Conservation (phyloP, 164 flowering plant species). For the Cinnamomum chago region DNA sequence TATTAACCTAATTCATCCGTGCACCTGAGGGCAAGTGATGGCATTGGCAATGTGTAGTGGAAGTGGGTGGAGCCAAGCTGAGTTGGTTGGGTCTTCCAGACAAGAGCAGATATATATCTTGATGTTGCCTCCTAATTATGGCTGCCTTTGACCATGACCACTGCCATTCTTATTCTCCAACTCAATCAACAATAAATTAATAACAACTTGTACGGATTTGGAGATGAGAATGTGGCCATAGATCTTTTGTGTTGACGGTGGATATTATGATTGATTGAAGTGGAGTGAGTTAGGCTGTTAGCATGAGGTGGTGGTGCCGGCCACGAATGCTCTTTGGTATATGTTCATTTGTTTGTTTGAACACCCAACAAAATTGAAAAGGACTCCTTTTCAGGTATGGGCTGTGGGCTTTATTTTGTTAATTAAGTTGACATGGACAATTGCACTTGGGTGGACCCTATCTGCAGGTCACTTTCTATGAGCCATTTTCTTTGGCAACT, state of each 20-base stretch:
- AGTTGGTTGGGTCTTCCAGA: neutral
- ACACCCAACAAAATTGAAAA: no score
- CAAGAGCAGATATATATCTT: conserved; percentile 15
- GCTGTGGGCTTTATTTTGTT: no score
- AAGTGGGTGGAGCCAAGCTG: neutral
- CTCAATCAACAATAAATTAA: neutral
- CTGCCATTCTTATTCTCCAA: neutral
- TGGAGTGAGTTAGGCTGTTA: neutral
- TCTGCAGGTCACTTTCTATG: no score
- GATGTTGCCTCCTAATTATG: conserved; percentile 18
- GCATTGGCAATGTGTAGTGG: neutral
- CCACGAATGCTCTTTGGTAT: neutral
- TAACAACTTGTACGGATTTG: neutral
- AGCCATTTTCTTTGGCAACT: no score
- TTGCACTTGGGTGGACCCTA: no score
- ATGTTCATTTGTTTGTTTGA: no score
- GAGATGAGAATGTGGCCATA: neutral
- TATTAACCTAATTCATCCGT: neutral
- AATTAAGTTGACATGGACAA: no score
- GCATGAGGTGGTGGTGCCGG: neutral
- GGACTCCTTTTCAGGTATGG: no score
- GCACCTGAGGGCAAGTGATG: neutral
- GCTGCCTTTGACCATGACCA: conserved; percentile 6
- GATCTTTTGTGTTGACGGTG: conserved; percentile 2
- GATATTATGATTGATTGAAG: neutral